phyloP scores from a whole-genome alignment of 225 moss, liverwort and hornwort species.

The Pseudoscleropodium purum region DNA sequence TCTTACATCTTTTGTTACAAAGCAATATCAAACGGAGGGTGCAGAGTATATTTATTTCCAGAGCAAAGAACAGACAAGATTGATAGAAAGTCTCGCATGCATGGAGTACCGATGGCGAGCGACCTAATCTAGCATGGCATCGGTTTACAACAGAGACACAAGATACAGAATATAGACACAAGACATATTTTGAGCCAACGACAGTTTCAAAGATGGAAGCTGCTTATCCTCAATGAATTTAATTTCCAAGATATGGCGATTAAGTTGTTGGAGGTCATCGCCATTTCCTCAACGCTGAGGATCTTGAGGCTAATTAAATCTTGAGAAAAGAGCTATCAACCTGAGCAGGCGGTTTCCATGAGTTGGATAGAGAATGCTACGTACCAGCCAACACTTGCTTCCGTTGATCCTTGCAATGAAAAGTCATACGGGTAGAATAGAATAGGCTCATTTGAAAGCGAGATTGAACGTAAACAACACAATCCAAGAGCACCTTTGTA shows the following conservation, averaged over 20 bases:
- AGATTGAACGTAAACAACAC: too few relatives aligned
- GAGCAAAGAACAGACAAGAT: neutral
- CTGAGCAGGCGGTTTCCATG: neutral
- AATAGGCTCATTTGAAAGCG: too few relatives aligned
- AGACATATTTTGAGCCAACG: neutral
- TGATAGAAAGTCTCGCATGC: neutral
- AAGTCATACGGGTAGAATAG: too few relatives aligned
- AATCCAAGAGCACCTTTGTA: too few relatives aligned
- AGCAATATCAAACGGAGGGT: neutral
- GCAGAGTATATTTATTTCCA: neutral
- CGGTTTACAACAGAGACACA: neutral
- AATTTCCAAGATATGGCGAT: neutral
- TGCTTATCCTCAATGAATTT: neutral
- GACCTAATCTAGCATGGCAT: neutral
- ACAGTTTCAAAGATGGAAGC: neutral
- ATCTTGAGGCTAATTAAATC: neutral
- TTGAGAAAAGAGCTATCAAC: neutral
- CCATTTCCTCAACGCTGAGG: neutral
- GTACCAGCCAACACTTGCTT: too few relatives aligned
- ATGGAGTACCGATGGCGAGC: neutral
- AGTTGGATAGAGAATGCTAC: too few relatives aligned
- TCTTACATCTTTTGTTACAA: neutral
- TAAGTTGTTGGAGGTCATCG: neutral
- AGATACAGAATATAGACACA: neutral
- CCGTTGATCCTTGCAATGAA: too few relatives aligned